phyloP scores from a whole-genome alignment of 345 rosid species.

The Gynandropsis gynandra region DNA sequence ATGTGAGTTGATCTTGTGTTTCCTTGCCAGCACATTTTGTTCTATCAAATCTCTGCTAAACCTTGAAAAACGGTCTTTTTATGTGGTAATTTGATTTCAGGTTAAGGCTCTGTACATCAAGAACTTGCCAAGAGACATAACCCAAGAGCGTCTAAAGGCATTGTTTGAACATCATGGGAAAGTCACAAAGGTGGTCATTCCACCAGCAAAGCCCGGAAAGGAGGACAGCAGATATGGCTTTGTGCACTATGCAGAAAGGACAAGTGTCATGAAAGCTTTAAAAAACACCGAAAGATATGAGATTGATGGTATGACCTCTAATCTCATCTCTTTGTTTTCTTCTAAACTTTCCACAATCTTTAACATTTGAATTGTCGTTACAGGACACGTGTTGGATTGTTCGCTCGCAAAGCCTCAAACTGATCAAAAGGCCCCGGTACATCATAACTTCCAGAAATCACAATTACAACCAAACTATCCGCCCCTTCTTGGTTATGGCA shows the following conservation, averaged over 20 bases:
- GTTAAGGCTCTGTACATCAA: conserved; percentile 87
- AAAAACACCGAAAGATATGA: conserved; percentile 83
- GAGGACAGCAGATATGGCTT: conserved; percentile 84
- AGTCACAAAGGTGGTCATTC: conserved; percentile 72
- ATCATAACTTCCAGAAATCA: conserved; percentile 44
- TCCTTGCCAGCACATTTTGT: too few relatives aligned
- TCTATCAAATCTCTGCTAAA: too few relatives aligned
- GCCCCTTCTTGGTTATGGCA: conserved; percentile 60
- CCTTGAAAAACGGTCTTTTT: conserved; percentile 8
- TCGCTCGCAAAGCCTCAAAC: conserved; percentile 93
- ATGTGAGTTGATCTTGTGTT: too few relatives aligned
- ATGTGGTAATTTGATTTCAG: conserved; percentile 31
- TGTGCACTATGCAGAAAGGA: conserved; percentile 90
- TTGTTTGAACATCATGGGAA: conserved; percentile 80
- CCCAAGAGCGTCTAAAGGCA: conserved; percentile 61
- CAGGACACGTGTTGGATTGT: conserved; percentile 86
- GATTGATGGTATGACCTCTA: conserved; percentile 53
- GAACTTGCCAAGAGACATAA: conserved; percentile 73
- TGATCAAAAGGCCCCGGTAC: conserved; percentile 58
- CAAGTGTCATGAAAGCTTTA: conserved; percentile 78
- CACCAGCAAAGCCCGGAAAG: conserved; percentile 81
- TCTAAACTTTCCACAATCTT: background rate
- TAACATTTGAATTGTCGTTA: background rate
- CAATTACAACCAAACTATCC: conserved; percentile 63
- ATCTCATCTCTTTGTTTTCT: background rate